Evolutionary conservation across 2,329 filamentous ascomycete species (phyloP).

Genomic region (Tolypocladium tropicale): DNA sequence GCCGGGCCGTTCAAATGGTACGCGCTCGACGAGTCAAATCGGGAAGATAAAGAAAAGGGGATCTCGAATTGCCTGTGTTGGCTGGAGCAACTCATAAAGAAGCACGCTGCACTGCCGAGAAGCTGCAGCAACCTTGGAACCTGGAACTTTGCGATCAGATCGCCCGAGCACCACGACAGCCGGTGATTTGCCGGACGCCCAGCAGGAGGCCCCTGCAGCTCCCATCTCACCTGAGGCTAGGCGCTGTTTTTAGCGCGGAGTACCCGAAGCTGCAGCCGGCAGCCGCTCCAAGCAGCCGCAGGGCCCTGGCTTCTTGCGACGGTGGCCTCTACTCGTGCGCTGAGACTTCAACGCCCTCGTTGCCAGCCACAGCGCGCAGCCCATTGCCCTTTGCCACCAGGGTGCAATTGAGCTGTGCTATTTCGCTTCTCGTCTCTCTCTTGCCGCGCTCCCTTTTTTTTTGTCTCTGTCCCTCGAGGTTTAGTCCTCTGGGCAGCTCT

Average conservation of each 20-base stretch:
- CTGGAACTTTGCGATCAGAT: background rate
- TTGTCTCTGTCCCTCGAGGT: background rate
- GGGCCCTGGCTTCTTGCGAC: conserved; percentile 16
- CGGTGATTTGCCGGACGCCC: background rate
- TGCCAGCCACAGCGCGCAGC: conserved; percentile 4
- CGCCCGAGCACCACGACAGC: background rate
- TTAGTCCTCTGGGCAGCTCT: background rate
- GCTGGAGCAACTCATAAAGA: background rate
- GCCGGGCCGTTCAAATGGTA: background rate
- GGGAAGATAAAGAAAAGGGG: background rate
- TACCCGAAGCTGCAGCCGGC: background rate
- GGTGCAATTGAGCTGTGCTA: background rate
- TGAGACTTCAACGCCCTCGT: background rate
- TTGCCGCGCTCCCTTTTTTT: too few relatives aligned
- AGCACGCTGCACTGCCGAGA: background rate
- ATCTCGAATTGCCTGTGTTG: background rate
- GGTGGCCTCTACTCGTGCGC: conserved; percentile 18
- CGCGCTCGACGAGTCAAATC: background rate
- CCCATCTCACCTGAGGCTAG: background rate
- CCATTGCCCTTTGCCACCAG: conserved; percentile 2
- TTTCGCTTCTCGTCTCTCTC: background rate
- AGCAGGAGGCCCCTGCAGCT: background rate
- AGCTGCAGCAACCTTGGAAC: too few relatives aligned
- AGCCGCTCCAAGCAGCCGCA: background rate
- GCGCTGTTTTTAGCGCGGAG: background rate